Evolutionary conservation across 2,329 filamentous ascomycete species (phyloP).

Genomic region (Hymenoscyphus salicellus): DNA sequence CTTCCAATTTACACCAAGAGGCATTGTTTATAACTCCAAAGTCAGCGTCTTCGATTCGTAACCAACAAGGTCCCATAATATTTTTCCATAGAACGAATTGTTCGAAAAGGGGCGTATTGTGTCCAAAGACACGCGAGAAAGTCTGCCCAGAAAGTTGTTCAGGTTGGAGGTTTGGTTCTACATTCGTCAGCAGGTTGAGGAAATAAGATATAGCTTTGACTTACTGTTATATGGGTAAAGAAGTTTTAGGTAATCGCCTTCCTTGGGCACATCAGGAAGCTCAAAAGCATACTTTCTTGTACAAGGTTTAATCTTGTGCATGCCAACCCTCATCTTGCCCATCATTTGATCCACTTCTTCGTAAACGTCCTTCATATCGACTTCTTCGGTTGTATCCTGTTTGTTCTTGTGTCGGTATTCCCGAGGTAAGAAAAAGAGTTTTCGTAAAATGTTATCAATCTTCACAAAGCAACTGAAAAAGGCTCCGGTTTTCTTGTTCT

Average conservation of each 20-base stretch:
- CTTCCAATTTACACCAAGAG: constrained; percentile 95
- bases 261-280: constrained; percentile 77
- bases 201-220: constrained; percentile 25
- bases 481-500: constrained; percentile 75
- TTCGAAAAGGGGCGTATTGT: constrained; percentile 90
- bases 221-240: constrained; percentile 86
- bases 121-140: constrained; percentile 90
- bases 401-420: constrained; percentile 61
- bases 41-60: constrained; percentile 82
- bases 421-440: constrained; percentile 88
- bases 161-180: constrained; percentile 66
- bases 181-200: constrained; percentile 13
- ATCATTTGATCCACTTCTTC: constrained; percentile 84
- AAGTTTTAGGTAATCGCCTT: constrained; percentile 91
- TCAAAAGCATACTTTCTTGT: constrained; percentile 95
- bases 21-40: constrained; percentile 84
- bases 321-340: constrained; percentile 77
- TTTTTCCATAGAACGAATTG: constrained; percentile 99
- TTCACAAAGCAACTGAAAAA: constrained; percentile 95
- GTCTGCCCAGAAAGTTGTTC: constrained; percentile 72
- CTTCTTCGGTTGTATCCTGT: constrained; percentile 68
- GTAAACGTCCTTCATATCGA: constrained; percentile 87
- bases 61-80: constrained; percentile 98
- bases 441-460: constrained; percentile 88
- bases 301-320: constrained; percentile 92